phyloP scores from a whole-genome alignment of 73 alveolate species.

The Stentor coeruleus region DNA sequence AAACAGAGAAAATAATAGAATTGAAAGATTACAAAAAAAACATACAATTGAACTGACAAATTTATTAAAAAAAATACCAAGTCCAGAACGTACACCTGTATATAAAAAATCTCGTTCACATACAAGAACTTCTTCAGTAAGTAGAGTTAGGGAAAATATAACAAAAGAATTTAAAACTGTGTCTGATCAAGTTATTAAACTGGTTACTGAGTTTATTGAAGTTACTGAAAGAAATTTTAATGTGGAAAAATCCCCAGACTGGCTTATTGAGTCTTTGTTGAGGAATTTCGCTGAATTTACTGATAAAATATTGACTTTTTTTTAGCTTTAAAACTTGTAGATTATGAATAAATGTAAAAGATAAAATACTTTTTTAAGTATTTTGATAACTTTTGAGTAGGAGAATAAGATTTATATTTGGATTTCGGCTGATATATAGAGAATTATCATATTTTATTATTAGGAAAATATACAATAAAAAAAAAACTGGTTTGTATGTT shows the following conservation, averaged over 20 bases:
- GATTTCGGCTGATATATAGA: no score
- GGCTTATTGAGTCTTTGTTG: not conserved
- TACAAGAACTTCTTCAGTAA: no score
- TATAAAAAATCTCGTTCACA: not conserved
- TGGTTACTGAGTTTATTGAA: not conserved
- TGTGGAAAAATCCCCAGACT: not conserved
- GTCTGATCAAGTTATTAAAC: not conserved
- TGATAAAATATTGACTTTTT: not conserved
- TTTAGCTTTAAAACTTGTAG: no score
- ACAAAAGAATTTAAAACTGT: not conserved
- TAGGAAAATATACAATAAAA: no score
- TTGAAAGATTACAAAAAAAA: not conserved
- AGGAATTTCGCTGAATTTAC: not conserved
- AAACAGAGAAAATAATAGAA: not conserved
- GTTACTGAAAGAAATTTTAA: not conserved
- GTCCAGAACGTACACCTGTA: no score
- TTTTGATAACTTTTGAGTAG: no score
- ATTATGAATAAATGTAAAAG: no score
- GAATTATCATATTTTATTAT: no score
- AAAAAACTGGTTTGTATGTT: no score
- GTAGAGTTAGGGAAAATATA: not conserved
- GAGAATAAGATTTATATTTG: no score
- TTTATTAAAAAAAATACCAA: no score
- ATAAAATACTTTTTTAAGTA: no score
- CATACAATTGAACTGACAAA: not conserved